Base-by-base conservation (phyloP, 2,329 filamentous ascomycete species). In the Fusarium circinatum region DNA sequence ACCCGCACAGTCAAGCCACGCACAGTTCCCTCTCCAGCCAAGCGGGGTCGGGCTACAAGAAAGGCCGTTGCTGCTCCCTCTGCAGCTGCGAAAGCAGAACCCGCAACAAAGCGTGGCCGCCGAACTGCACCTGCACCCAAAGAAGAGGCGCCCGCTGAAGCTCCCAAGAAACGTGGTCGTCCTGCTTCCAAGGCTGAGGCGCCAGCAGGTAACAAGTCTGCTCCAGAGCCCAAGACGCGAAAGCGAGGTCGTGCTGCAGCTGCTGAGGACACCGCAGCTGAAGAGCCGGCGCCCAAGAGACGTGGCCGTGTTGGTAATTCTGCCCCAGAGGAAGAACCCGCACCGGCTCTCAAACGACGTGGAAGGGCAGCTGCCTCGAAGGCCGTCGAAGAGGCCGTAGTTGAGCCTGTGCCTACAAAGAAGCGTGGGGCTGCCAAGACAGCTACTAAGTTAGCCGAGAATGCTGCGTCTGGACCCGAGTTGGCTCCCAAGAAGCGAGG, bases 121-220 rank as follows among this genome's bases (percentile, higher is more conserved):
- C 61, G 45, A 45, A 56, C 73, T 49, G 71, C 64, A 24, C 56
- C 49, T 3, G 63, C 64, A 13, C 41, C 73, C 15, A 42, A 60
- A 20, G 62, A 61, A n/a, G 48, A 36, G 26, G 18, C 51, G 3
- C 32, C 47, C 26, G 42, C 24, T 11, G 65, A 66, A 17, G 42
- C 67, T 12, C 64, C 71, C n/a, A 78, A 75, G 55, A 68, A 63
- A 56, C 76, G 76, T 3, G 76, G 76, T 6, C 76, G 75, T 34
- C 75, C 76, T 41, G 45, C 68, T 20, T 62, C 67, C 62, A 74
- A 71, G 18, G 28, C n/a, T 1, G 47, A 65, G 24, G 47, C n/a
- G 17, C 20, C 65, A 13, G 32, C 59, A 36, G 47, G 11, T 30
- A 56, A 60, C 7, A 54, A 68, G 22, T 13, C 62, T 9, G 44